Conservation (phyloP, 257 asterid genomes). For the Nicotiana sylvestris region DNA sequence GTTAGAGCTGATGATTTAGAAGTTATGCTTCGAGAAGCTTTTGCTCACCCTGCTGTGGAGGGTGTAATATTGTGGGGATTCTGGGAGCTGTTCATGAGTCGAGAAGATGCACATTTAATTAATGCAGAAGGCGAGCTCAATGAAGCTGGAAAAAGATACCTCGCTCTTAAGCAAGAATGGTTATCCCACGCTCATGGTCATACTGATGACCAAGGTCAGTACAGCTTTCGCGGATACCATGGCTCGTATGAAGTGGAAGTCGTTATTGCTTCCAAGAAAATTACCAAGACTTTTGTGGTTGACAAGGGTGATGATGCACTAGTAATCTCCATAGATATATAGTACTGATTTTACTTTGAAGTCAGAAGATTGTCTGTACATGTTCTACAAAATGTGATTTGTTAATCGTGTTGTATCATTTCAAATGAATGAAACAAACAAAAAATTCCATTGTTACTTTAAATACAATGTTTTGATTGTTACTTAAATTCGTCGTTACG, state of each 20-base stretch:
- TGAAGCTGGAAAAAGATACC: slow-evolving; percentile 65
- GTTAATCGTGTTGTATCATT: neutral
- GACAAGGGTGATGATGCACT: slow-evolving; percentile 63
- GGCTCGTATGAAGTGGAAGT: slow-evolving; percentile 66
- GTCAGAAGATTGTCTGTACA: neutral
- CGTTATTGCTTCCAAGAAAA: slow-evolving; percentile 23
- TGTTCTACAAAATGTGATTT: neutral
- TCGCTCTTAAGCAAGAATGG: slow-evolving; percentile 73
- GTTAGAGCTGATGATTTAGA: slow-evolving; percentile 83
- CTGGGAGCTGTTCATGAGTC: slow-evolving; percentile 87
- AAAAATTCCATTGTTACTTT: neutral
- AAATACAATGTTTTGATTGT: too few relatives aligned
- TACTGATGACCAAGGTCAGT: slow-evolving; percentile 43
- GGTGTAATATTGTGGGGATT: slow-evolving; percentile 89
- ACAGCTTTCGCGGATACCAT: slow-evolving; percentile 65
- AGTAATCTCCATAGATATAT: slow-evolving; percentile 37
- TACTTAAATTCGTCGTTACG: too few relatives aligned
- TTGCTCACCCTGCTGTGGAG: slow-evolving; percentile 90
- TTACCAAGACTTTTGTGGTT: slow-evolving; percentile 52
- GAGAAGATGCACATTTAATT: slow-evolving; percentile 64
- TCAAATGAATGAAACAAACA: neutral
- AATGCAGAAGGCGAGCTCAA: slow-evolving; percentile 77
- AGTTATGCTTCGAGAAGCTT: slow-evolving; percentile 78
- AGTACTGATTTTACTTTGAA: neutral
- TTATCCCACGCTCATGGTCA: slow-evolving; percentile 50